phyloP scores from a whole-genome alignment of 2,329 filamentous ascomycete genomes.

The Penicillium vulpinum region DNA sequence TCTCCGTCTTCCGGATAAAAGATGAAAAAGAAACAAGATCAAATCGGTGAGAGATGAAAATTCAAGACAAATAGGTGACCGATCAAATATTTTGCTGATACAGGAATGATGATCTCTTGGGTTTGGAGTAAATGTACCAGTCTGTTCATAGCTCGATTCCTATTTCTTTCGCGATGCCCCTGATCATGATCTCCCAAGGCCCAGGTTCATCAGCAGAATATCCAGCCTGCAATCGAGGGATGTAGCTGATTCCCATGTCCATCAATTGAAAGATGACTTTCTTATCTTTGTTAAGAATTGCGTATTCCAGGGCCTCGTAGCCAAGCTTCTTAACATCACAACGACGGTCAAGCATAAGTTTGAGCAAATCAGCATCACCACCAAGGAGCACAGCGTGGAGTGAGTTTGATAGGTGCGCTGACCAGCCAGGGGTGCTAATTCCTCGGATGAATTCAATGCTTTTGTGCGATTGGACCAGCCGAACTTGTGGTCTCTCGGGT shows the following conservation, averaged over 20 bases:
- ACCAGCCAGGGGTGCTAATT: background rate
- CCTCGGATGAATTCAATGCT: background rate
- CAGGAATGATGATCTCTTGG: background rate
- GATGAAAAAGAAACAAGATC: no score
- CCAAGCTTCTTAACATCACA: background rate
- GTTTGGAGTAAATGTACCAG: background rate
- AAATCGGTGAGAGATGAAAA: no score
- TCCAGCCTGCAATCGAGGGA: no score
- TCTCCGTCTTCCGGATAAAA: background rate
- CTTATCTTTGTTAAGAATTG: background rate
- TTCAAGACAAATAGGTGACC: background rate
- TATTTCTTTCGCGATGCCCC: background rate
- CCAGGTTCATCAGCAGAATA: no score
- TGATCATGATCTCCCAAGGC: no score
- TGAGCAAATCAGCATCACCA: background rate
- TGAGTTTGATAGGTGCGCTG: background rate
- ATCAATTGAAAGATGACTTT: background rate
- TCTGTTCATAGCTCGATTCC: background rate
- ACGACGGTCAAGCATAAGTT: background rate
- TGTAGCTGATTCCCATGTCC: background rate
- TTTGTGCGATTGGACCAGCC: background rate
- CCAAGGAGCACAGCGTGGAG: background rate
- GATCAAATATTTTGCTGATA: background rate
- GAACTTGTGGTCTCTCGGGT: background rate
- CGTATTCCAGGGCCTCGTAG: background rate